Evolutionary conservation across 2,329 filamentous ascomycete species (phyloP), one percentile per base, ranked within the genome.

Genomic region (Acephala macrosclerotiorum): DNA sequence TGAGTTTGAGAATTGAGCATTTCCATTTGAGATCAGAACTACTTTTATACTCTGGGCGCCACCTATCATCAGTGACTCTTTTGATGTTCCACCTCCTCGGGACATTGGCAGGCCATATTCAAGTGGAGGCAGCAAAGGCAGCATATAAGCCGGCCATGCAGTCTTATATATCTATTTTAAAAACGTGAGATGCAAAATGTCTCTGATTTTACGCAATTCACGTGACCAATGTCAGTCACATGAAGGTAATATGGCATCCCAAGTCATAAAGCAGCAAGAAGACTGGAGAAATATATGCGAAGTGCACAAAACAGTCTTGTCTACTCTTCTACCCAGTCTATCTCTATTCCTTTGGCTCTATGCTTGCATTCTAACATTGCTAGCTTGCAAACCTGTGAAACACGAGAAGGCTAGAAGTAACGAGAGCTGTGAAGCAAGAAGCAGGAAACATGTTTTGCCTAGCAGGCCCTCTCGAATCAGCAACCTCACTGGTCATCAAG

Each of bases 401-500:
- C 47, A 18, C n/a, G 47, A 63, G 18, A 22, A 55, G 47, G 18
- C 6, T 25, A 53, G 45, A 26, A 29, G 18, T 57, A 4, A 45
- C 18, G 20, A 20, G 36, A 45, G 25, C 18, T 25, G 40, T 25
- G 6, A 56, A 29, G 16, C 26, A 26, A 40, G 4, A n/a, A 38
- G 29, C 25, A 55, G 25, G 18, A 59, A 8, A 38, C n/a, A 33
- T 49, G 12, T 42, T n/a, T 25, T 57, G 29, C 45, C 20, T 20
- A 45, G 20, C 35, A 45, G 18, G 16, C 55, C 56, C 33, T n/a
- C 33, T 58, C 29, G 18, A 11, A 22, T 7, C 36, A 29, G 45
- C 12, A 8, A 22, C 22, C 18, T 70, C 53, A 67, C 36, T 69
- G 57, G 5, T 63, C 80, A 74, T 88, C 85, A 26, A 84, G 75